Percentiles rank a stretch among this genome's conserved stretches.
Evolutionary conservation across 2,329 filamentous ascomycete genomes (phyloP).

Genomic region (Monilinia fructicola): DNA sequence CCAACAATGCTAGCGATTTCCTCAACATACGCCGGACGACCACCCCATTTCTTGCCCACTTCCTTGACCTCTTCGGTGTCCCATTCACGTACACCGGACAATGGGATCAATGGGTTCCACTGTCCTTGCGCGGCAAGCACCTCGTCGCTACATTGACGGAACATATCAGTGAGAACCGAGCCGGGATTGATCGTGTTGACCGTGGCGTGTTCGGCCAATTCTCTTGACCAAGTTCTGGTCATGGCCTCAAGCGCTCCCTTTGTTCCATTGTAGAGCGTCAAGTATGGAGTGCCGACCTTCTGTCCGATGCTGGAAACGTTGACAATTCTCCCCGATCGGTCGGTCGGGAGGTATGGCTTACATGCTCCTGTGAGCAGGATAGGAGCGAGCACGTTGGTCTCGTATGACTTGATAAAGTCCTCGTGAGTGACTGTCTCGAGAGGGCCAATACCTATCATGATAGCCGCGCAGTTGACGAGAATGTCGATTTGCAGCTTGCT

Average conservation of each 20-base stretch:
- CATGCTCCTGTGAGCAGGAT: constrained; percentile 72
- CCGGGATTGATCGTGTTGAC: constrained; percentile 22
- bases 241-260: constrained; percentile 65
- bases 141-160: constrained; percentile 25
- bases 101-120: constrained; percentile 23
- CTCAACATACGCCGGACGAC: constrained; percentile 23
- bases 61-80: constrained; percentile 25
- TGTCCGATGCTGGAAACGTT: constrained; percentile 59
- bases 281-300: constrained; percentile 54
- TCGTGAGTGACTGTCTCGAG: constrained; percentile 58
- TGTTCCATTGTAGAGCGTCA: constrained; percentile 61
- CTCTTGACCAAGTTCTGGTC: constrained; percentile 44
- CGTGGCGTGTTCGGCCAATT: constrained; percentile 21
- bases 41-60: constrained; percentile 22
- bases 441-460: constrained; percentile 58
- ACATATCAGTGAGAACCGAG: constrained; percentile 23
- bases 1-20: constrained; percentile 25
- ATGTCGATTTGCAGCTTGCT: constrained; percentile 70
- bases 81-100: constrained; percentile 24
- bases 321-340: constrained; percentile 63
- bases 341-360: constrained; percentile 63
- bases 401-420: constrained; percentile 70
- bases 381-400: constrained; percentile 77
- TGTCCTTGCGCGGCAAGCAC: constrained; percentile 25
- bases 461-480: constrained; percentile 80